Evolutionary conservation across 177 flowering plant species (phyloP).

Genomic region (Vitis hybrid): DNA sequence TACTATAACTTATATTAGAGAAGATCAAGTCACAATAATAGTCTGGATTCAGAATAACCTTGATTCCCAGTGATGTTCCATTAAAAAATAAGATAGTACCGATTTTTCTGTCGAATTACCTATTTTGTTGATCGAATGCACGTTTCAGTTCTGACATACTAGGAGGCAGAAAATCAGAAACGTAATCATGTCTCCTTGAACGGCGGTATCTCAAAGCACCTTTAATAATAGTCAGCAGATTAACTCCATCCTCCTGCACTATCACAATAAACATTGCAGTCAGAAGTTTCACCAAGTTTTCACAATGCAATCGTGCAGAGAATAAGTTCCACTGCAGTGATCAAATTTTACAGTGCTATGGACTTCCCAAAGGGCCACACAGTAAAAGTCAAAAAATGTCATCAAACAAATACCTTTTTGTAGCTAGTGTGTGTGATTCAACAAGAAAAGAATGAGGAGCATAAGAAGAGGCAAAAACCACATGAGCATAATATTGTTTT

Average conservation of each 20-base stretch:
- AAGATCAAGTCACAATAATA: not conserved
- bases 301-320: no score
- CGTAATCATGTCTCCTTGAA: constrained; percentile 51
- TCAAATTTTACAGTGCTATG: no score
- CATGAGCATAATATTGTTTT: no score
- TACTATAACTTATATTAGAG: not conserved
- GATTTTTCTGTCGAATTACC: constrained; percentile 37
- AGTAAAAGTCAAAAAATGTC: no score
- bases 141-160: constrained; percentile 52
- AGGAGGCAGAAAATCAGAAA: constrained; percentile 76
- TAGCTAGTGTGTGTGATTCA: no score
- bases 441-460: no score
- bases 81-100: not conserved
- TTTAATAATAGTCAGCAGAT: constrained; percentile 47
- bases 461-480: no score
- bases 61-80: no score
- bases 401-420: no score
- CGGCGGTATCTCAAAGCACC: constrained; percentile 71
- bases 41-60: not conserved
- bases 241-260: constrained; percentile 42
- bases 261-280: constrained; percentile 6
- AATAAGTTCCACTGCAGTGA: no score
- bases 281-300: not conserved
- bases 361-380: no score
- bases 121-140: constrained; percentile 23